These are phyloP conservation scores for Sporothrix euskadiensis DNA, from an alignment of 2,329 filamentous ascomycete species.

Conservation along the genomic window DNA sequence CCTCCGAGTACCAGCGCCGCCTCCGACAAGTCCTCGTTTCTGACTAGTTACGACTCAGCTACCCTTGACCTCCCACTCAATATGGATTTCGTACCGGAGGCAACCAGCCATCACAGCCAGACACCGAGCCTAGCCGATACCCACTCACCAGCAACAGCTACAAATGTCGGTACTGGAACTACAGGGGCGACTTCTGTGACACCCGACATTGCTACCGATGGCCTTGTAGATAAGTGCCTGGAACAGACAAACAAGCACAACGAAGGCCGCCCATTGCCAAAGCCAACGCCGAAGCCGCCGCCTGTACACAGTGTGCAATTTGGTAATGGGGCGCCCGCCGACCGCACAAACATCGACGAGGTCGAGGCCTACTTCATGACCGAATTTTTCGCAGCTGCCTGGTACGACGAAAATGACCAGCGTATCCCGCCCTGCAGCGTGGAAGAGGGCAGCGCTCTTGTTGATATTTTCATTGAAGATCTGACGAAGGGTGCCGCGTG, in stretches of 20 bases:
- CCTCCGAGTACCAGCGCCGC: background rate
- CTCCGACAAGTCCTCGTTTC: background rate
- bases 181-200: background rate
- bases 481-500: constrained; percentile 51
- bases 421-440: constrained; percentile 47
- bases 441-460: constrained; percentile 57
- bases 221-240: background rate
- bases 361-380: constrained; percentile 57
- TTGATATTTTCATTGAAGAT: constrained; percentile 54
- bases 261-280: background rate
- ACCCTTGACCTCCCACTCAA: background rate
- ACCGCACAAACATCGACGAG: constrained; percentile 59
- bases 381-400: constrained; percentile 52
- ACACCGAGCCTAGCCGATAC: background rate
- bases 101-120: background rate
- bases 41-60: constrained; percentile 6
- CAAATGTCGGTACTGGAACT: background rate
- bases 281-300: background rate
- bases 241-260: background rate
- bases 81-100: background rate
- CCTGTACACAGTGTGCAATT: background rate
- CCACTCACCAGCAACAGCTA: constrained; percentile 10
- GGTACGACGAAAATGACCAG: constrained; percentile 52
- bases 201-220: background rate
- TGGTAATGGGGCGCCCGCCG: constrained; percentile 38